Evolutionary conservation across 345 rosid species (phyloP), one percentile per base, ranked within the genome.

Genomic region (Stellera chamaejasme): DNA sequence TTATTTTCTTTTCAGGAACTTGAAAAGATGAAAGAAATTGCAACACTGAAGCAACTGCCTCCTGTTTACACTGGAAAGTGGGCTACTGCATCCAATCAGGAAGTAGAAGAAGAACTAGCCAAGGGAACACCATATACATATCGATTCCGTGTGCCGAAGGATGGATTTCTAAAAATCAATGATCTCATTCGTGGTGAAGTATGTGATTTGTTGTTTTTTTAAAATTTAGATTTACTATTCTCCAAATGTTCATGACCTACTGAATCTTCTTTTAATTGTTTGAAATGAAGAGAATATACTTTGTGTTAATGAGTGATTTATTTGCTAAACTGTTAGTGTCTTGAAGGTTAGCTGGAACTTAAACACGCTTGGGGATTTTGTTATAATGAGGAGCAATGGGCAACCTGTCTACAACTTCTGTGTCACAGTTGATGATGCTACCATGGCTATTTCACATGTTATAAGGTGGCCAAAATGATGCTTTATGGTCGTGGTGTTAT

Each of bases 361-460:
- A 77, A 79, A 85, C 69, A 88, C 98, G 8, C 92, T 91, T 51
- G 98, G 98, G 54, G 97, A 89, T 79, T 89, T 89, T 77, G 96
- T 90, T 50, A 79, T 87, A 43, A 87, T 87, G 96, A 82, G 96
- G 72, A 87, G 96, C 79, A 89, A 88, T 43, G 98, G 96, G 32
- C 95, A 82, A 67, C 98, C 98, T 53, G 95, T 88, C 55, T 91
- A 88, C 83, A 91, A 88, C 72, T 91, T 85, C 69, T 88, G 96
- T 73, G 97, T 90, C 52, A 84, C 95, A 1, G 90, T 90, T n/a
- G 97, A 90, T 79, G 97, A 90, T 74, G 88, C 97, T 57, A 76
- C 90, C 67, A 90, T 86, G 97, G 90, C 97, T 61, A 90, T 90
- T 54, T 86, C 97, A 46, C 98, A 91, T 78, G 96, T 88, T 66